Base-by-base conservation (phyloP, 179 eudicot species). In the Corrigiola litoralis region DNA sequence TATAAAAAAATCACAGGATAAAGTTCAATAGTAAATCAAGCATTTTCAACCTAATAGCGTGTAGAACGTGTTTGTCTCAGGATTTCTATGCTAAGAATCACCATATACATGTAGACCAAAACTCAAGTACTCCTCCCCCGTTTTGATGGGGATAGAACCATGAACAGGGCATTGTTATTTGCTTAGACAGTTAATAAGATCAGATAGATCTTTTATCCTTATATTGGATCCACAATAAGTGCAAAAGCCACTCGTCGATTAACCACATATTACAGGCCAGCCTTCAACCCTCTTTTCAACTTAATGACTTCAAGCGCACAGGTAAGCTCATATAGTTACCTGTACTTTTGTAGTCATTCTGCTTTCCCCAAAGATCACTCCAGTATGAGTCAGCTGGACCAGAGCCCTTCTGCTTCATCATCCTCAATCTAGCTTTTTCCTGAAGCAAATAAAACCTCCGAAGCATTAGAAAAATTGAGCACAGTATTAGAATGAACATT, bases 381-480 rank as follows among this genome's bases (percentile, higher is more conserved):
- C 98, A 92, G 74, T 77, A 77, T 46, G 89, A 57, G 37, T 85
- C 85, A 29, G 79, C 54, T 65, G 75, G 31, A 40, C 57, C 81
- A 48, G 90, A 70, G 72, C 67, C 87, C 57, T 85, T 67, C 73
- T 81, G 83, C 55, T 83, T 84, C 94, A 73, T 71, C 98, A 90
- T 92, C 73, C 88, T 84, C 41, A 66, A 2, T 79, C 58, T 90
- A 41, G 97, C 97, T 87, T 92, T 83, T 57, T 75, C 91, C 98
- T 92, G 79, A 49, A 65, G 58, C 44, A 45, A 42, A 58, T 56
- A 9, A 47, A 58, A 68, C 7, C 32, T 41, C 12, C 18, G 51
- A 10, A 27, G 20, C 41, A 46, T 52, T 0, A 33, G 28, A 33
- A 38, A 6, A 29, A 7, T 16, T 28, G 18, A 36, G 32, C 33